Conservation (phyloP, 306 rosid species). For the Sicyos edulis region DNA sequence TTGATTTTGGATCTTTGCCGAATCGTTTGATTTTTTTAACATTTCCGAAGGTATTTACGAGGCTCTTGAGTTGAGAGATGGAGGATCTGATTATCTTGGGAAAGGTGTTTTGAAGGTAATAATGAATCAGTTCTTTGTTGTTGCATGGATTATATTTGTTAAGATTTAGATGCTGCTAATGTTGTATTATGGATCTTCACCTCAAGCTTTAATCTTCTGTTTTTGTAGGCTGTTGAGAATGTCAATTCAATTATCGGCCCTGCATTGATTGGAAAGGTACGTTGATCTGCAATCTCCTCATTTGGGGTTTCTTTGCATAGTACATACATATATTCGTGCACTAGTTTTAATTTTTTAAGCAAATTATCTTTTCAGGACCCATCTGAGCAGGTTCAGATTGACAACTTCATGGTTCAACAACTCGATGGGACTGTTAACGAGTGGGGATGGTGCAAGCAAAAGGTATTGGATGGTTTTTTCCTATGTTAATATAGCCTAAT, state of each 20-base stretch:
- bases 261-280: constrained; percentile 87
- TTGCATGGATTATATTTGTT: neutral
- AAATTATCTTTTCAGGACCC: constrained; percentile 50
- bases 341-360: neutral
- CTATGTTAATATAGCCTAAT: no score
- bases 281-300: constrained; percentile 25
- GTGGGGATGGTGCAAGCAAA: constrained; percentile 99
- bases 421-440: constrained; percentile 96
- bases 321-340: no score
- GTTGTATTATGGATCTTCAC: constrained; percentile 12
- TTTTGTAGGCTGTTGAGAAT: constrained; percentile 66
- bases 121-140: neutral
- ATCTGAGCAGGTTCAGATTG: constrained; percentile 62
- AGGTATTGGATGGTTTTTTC: constrained; percentile 42
- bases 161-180: neutral
- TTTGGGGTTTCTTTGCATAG: no score
- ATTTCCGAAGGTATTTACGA: constrained; percentile 61
- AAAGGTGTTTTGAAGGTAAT: constrained; percentile 85
- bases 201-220: constrained; percentile 12
- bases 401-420: constrained; percentile 86
- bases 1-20: neutral
- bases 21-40: neutral
- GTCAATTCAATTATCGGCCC: constrained; percentile 83
- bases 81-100: constrained; percentile 92
- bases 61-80: constrained; percentile 98